A percentile compares a stretch with the other conserved stretches of the same genome.
phyloP scores from a whole-genome alignment of 2,329 filamentous ascomycete genomes.

The Mycosphaerella sp. region DNA sequence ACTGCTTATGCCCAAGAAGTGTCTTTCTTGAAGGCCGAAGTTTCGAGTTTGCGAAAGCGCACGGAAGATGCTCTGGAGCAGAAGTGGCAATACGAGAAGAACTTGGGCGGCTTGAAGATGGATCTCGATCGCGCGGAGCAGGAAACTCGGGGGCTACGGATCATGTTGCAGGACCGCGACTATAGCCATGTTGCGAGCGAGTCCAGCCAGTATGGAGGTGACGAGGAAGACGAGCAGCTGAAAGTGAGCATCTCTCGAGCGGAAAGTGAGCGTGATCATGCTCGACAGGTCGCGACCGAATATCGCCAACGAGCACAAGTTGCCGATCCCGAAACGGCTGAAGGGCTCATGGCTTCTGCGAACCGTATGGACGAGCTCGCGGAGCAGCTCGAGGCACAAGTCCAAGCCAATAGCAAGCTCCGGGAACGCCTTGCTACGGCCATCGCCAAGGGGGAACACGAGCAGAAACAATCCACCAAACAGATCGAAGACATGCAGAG shows the following conservation, averaged over 20 bases:
- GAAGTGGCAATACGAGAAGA: slow-evolving; percentile 94
- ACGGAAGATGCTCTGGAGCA: slow-evolving; percentile 92
- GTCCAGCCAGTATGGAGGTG: slow-evolving; percentile 35
- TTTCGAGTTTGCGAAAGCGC: slow-evolving; percentile 73
- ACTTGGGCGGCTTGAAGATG: slow-evolving; percentile 83
- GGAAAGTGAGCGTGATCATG: slow-evolving; percentile 65
- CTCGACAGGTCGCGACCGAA: slow-evolving; percentile 56
- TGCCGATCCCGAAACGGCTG: slow-evolving; percentile 23
- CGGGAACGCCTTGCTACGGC: slow-evolving; percentile 71
- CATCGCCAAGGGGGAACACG: slow-evolving; percentile 73
- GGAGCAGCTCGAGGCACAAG: slow-evolving; percentile 69
- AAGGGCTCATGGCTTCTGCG: slow-evolving; percentile 66
- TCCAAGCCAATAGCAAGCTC: slow-evolving; percentile 69
- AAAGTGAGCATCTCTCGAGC: slow-evolving; percentile 63
- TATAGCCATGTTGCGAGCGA: slow-evolving; percentile 59
- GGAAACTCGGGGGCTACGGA: slow-evolving; percentile 78
- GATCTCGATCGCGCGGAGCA: slow-evolving; percentile 92
- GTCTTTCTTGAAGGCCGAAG: slow-evolving; percentile 69
- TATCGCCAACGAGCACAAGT: slow-evolving; percentile 62
- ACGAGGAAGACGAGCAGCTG: slow-evolving; percentile 39
- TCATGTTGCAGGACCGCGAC: slow-evolving; percentile 73
- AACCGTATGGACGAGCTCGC: slow-evolving; percentile 73
- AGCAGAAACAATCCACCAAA: slow-evolving; percentile 71
- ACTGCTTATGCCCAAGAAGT: slow-evolving; percentile 82
- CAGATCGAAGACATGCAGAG: slow-evolving; percentile 80